Conservation (phyloP, 2,329 filamentous ascomycete species). For the Graphilbum fragrans region DNA sequence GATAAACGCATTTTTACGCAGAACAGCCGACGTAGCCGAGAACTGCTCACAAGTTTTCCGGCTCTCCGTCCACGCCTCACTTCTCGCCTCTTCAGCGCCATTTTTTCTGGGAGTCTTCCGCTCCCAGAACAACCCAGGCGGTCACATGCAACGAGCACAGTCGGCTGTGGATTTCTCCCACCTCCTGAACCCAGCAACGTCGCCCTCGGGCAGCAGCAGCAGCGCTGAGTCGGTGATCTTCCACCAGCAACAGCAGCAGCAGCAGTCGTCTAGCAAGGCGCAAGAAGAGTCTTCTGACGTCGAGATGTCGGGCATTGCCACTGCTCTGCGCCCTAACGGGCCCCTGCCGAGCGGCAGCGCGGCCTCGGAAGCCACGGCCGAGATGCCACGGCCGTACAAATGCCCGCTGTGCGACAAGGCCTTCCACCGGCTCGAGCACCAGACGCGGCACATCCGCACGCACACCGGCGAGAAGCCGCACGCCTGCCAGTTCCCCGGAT, state of each 20-base stretch:
- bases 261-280: neutral
- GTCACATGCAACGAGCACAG: constrained; percentile 65
- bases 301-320: constrained; percentile 26
- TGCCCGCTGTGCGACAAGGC: constrained; percentile 97
- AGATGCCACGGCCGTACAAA: constrained; percentile 94
- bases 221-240: constrained; percentile 15
- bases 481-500: constrained; percentile 87
- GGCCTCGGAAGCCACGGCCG: constrained; percentile 34
- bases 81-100: neutral
- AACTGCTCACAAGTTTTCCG: too few species aligned
- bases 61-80: neutral
- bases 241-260: constrained; percentile 16
- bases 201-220: constrained; percentile 10
- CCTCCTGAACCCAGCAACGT: constrained; percentile 51
- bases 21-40: too few species aligned
- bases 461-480: constrained; percentile 75
- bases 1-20: too few species aligned
- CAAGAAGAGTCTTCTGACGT: constrained; percentile 22
- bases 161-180: constrained; percentile 65
- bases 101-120: constrained; percentile 2
- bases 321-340: neutral
- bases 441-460: constrained; percentile 82
- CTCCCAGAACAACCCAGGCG: constrained; percentile 15
- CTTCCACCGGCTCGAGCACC: constrained; percentile 95
- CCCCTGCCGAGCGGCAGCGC: constrained; percentile 14